Percentiles rank a stretch among this genome's conserved stretches.
Evolutionary conservation across 345 rosid genomes (phyloP).

Genomic region (Acer campestre): DNA sequence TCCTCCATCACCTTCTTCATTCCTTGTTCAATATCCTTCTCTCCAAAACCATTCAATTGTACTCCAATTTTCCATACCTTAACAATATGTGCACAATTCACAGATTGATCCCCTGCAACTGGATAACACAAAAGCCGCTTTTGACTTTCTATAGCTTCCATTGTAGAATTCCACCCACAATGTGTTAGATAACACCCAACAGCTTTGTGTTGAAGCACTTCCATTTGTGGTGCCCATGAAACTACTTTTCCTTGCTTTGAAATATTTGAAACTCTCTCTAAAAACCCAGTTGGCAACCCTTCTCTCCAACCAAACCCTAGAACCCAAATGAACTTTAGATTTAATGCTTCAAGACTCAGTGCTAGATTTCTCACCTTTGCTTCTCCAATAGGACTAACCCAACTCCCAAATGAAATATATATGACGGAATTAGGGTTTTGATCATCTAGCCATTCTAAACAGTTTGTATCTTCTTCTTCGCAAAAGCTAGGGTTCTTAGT

Average conservation of each 20-base stretch:
- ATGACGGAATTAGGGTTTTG: constrained; percentile 54
- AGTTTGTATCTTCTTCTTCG: constrained; percentile 63
- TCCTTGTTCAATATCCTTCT: constrained; percentile 50
- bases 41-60: constrained; percentile 45
- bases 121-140: constrained; percentile 67
- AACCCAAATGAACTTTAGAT: constrained; percentile 70
- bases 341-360: constrained; percentile 46
- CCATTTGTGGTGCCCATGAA: constrained; percentile 73
- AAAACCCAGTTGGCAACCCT: constrained; percentile 54
- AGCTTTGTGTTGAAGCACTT: constrained; percentile 48
- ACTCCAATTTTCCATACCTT: constrained; percentile 66
- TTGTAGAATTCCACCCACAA: constrained; percentile 92
- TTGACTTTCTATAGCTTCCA: constrained; percentile 58
- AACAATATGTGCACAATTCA: constrained; percentile 63
- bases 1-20: constrained; percentile 50
- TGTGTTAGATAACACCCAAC: constrained; percentile 68
- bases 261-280: constrained; percentile 35
- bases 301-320: constrained; percentile 50
- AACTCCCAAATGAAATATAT: constrained; percentile 80
- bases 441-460: constrained; percentile 62
- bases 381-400: constrained; percentile 80
- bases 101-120: constrained; percentile 78
- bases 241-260: constrained; percentile 53
- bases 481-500: constrained; percentile 55
- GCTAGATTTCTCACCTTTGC: constrained; percentile 53